phyloP scores from a whole-genome alignment of 129 eudicot genomes.

The Centaurea solstitialis region DNA sequence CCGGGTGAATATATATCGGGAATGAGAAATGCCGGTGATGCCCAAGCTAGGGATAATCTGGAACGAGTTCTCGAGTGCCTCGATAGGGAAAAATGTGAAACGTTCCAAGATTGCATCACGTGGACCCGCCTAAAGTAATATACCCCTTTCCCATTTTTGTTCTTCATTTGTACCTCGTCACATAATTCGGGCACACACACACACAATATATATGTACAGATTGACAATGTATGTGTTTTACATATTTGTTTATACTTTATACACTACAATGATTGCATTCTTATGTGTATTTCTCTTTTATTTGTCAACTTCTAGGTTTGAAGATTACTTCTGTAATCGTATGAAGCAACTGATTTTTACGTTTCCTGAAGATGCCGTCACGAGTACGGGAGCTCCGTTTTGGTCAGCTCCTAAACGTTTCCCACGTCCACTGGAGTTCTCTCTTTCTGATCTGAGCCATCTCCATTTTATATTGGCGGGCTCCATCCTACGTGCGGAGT shows the following conservation, averaged over 20 bases:
- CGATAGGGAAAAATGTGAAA: slow-evolving; percentile 68
- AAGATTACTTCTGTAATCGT: slow-evolving; percentile 83
- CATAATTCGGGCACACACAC: neutral
- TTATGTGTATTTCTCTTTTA: neutral
- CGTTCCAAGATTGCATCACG: slow-evolving; percentile 81
- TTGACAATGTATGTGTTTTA: too few relatives aligned
- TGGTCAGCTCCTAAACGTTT: slow-evolving; percentile 98
- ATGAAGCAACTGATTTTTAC: slow-evolving; percentile 84
- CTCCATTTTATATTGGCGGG: slow-evolving; percentile 75
- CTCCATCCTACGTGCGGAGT: slow-evolving; percentile 81
- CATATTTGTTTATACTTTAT: too few relatives aligned
- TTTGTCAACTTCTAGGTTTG: slow-evolving; percentile 57
- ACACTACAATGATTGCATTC: neutral
- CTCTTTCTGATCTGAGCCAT: slow-evolving; percentile 64
- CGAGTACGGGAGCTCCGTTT: slow-evolving; percentile 91
- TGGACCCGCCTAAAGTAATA: slow-evolving; percentile 82
- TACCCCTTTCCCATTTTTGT: neutral
- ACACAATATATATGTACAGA: too few relatives aligned
- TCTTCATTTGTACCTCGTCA: neutral
- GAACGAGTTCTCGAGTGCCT: slow-evolving; percentile 88
- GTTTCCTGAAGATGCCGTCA: slow-evolving; percentile 90
- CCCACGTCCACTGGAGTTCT: slow-evolving; percentile 78
- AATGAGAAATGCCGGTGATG: slow-evolving; percentile 83
- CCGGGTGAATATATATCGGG: slow-evolving; percentile 68
- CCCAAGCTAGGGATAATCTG: slow-evolving; percentile 80